Conservation (phyloP, 75 land plant genomes). For the Sequoia sempervirens region DNA sequence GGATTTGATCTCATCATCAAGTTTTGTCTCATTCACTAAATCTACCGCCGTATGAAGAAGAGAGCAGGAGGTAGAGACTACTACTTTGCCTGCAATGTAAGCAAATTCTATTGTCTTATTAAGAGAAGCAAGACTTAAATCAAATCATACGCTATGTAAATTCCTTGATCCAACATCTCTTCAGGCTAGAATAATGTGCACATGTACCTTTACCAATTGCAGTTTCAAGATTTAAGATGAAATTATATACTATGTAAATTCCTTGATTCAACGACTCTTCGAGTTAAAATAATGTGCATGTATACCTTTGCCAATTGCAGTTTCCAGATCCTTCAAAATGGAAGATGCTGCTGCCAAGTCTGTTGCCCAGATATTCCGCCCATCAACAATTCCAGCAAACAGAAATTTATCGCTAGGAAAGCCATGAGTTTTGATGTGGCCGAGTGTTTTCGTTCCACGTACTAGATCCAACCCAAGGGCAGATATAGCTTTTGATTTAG, state of each 20-base stretch:
- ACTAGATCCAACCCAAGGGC: conserved; percentile 34
- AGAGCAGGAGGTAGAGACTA: conserved; percentile 82
- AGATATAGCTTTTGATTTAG: conserved; percentile 19
- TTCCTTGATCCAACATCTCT: not conserved
- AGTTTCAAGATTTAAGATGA: not conserved
- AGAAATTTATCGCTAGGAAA: conserved; percentile 22
- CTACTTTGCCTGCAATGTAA: conserved; percentile 43
- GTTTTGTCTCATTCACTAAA: conserved; percentile 68
- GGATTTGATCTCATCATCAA: conserved; percentile 67
- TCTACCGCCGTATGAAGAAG: conserved; percentile 83
- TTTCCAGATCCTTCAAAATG: conserved; percentile 14
- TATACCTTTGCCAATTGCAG: conserved; percentile 24
- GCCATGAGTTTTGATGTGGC: conserved; percentile 20
- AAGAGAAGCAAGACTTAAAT: not conserved
- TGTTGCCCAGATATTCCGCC: conserved; percentile 43
- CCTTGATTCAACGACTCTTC: too few species aligned
- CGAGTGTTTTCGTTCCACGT: conserved; percentile 29
- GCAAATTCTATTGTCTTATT: not conserved
- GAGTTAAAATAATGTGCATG: not conserved
- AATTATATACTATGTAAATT: too few species aligned
- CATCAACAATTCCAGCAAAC: conserved; percentile 45
- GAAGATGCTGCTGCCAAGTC: conserved; percentile 26
- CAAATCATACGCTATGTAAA: not conserved
- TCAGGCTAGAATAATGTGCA: not conserved
- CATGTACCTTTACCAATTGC: conserved; percentile 24